Conservation (phyloP, 139 green algal species). For the Dunaliella primolecta region DNA sequence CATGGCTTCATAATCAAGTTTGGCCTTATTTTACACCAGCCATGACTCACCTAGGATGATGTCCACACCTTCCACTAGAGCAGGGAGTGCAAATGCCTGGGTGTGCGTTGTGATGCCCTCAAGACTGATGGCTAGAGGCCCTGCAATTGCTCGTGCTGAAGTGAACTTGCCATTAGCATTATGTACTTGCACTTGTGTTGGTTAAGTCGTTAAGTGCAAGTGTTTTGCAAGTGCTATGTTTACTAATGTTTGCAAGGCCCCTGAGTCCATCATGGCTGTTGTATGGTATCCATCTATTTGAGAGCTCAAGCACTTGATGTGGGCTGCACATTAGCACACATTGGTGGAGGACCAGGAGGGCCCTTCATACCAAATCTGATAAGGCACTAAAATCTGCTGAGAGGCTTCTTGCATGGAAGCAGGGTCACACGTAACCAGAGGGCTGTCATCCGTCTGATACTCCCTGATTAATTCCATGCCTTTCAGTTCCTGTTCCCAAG, state of each 20-base stretch:
- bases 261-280: neutral
- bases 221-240: neutral
- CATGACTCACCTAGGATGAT: slow-evolving; percentile 3
- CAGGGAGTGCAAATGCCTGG: neutral
- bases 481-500: neutral
- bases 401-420: no score
- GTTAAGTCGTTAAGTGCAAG: neutral
- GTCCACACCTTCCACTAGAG: neutral
- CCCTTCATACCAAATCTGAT: neutral
- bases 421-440: no score
- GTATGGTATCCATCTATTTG: neutral
- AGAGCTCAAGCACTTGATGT: no score
- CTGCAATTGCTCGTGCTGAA: neutral
- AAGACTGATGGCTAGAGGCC: neutral
- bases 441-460: neutral
- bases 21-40: neutral
- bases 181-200: neutral
- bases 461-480: neutral
- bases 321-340: no score
- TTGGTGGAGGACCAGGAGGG: neutral
- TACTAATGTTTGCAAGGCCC: neutral
- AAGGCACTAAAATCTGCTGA: no score
- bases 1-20: neutral
- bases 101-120: neutral
- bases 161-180: neutral